Evolutionary conservation across 2,329 filamentous ascomycete species (phyloP), one percentile per base, ranked within the genome.

Genomic region (Scytalidium lignicola): DNA sequence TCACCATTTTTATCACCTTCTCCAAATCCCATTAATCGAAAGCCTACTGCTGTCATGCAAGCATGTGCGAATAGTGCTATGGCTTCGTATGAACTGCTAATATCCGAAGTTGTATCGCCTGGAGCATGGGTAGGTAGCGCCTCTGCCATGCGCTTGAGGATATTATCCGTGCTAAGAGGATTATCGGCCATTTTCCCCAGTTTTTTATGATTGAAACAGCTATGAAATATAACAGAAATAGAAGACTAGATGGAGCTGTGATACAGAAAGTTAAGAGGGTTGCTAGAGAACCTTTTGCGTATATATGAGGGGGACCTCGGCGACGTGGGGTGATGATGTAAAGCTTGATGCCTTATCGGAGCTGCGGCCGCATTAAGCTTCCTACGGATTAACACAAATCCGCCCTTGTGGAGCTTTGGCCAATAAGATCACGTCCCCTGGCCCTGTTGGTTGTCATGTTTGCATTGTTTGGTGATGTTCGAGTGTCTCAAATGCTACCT

Each of bases 1-100:
- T 52, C 69, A 89, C 88, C 78, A 55, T 88, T 80, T 43, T 74
- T 80, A 63, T 90, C 82, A 47, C 92, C 89, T 67, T 97, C 90
- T 43, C 85, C 79, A n/a, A 96, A 83, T 2, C 91, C 91, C 17
- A 90, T 70, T 2, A 97, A 75, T 47, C 85, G 79, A 66, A 96
- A 97, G 55, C 83, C 88, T 2, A 92, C 81, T 8, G 85, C 83
- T 20, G 80, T 66, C 83, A 97, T 88, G 61, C 85, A 90, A 3
- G 89, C 86, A 67, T 99, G 92, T 18, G 85, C 75, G 54, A 95
- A 85, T 20, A 97, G 78, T 15, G 89, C 90, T 52, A 96, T 74
- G 43, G 86, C 89, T 70, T 97, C 91, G 65, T 86, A 89, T 0
- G 86, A 79, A 50, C 79, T 85, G 57, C 83, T 83, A 23, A 91